A percentile compares a stretch with the other conserved stretches of the same genome.
Conservation (phyloP, 495 filamentous ascomycete genomes). For the Penicillium tannophilum region DNA sequence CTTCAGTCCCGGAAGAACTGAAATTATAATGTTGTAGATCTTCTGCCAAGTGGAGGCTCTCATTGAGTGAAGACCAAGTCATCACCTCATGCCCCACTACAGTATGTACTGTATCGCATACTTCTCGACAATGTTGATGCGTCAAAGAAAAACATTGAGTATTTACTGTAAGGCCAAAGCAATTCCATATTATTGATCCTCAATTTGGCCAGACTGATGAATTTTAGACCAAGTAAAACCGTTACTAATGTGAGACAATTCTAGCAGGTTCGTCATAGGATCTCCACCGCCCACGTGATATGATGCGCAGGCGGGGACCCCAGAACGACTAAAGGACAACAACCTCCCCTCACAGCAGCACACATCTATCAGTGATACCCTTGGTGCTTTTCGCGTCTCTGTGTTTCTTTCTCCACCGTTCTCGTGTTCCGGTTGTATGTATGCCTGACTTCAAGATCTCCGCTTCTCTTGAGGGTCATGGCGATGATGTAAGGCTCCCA, state of each 20-base stretch:
- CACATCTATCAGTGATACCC: conserved; percentile 11
- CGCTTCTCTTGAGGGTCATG: conserved; percentile 75
- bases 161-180: neutral
- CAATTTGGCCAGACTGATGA: neutral
- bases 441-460: conserved; percentile 79
- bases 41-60: neutral
- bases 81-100: conserved; percentile 1
- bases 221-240: neutral
- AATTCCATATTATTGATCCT: neutral
- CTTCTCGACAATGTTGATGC: neutral
- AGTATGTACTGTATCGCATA: neutral
- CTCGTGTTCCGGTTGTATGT: conserved; percentile 32
- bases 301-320: conserved; percentile 36
- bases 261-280: conserved; percentile 32
- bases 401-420: conserved; percentile 4
- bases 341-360: conserved; percentile 8
- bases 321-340: conserved; percentile 33
- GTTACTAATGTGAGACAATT: conserved; percentile 12
- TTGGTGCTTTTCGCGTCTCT: conserved; percentile 8
- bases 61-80: neutral
- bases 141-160: neutral
- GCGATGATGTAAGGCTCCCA: conserved; percentile 70
- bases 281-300: conserved; percentile 41
- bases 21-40: conserved; percentile 1
- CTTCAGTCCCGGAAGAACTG: conserved; percentile 3